A percentile compares a stretch with the other conserved stretches of the same genome.
Conservation (phyloP, 805 yeast genomes). For the Starmerella vaccinii region DNA sequence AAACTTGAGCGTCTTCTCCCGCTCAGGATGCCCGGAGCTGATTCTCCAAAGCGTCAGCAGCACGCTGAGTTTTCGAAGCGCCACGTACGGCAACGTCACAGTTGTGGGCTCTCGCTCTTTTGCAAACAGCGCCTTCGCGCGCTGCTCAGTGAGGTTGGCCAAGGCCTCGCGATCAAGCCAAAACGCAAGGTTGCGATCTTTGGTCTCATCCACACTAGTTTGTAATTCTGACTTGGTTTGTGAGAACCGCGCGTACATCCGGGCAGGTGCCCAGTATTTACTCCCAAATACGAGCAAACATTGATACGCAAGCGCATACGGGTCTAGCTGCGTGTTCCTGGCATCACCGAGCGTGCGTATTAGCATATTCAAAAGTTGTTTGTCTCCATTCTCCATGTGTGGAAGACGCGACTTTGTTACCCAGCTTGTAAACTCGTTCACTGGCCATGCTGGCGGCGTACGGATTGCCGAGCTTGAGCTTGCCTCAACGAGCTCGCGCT, state of each 20-base stretch:
- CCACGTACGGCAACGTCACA: conserved; percentile 66
- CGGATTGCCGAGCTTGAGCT: too few relatives aligned
- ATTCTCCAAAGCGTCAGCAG: conserved; percentile 78
- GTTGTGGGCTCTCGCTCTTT: conserved; percentile 58
- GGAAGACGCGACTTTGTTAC: background rate
- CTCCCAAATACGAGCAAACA: background rate
- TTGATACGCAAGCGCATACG: conserved; percentile 3
- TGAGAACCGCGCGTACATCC: conserved; percentile 79
- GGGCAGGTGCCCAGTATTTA: conserved; percentile 17
- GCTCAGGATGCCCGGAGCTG: conserved; percentile 64
- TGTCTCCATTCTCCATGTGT: background rate
- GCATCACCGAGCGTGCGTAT: background rate
- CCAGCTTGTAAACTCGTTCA: background rate
- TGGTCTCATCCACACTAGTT: conserved; percentile 26
- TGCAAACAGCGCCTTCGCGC: conserved; percentile 65
- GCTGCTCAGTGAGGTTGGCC: conserved; percentile 46
- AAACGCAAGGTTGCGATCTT: background rate
- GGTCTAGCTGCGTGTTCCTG: background rate
- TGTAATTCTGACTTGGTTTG: conserved; percentile 62
- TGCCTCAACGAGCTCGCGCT: background rate
- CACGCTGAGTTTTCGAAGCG: conserved; percentile 66
- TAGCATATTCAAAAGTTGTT: background rate
- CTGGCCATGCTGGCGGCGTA: background rate
- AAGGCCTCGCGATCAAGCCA: conserved; percentile 52
- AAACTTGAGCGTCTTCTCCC: conserved; percentile 68